Evolutionary conservation across 2,329 filamentous ascomycete species (phyloP), one percentile per base, ranked within the genome.

Genomic region (Venturia carpophila): DNA sequence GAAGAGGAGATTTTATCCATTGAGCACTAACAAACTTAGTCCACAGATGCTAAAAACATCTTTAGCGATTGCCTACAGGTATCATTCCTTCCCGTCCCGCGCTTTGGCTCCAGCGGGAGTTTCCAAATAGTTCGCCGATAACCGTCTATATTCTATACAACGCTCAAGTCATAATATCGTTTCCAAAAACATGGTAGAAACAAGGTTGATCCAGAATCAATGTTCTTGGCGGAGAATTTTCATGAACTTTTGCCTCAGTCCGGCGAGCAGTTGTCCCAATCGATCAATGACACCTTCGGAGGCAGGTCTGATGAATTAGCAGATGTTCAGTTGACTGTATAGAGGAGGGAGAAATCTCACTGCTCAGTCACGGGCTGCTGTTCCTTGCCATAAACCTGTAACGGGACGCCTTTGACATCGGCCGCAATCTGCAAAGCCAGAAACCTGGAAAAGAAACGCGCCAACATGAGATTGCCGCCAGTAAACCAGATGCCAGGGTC

Each of bases 391-490:
- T 67, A 68, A 13, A 67, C 55, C 7, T 63, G 62, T n/a, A 68
- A 30, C 42, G 62, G 62, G 10, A 55, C 52, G 19, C 74, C 73
- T 63, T 74, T 72, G 64, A 73, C 74, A 68, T 76, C 64, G 17
- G 73, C 77, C 69, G 78, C 77, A 49, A 82, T 77, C 69, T 80
- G 78, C 71, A 82, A 65, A 9, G 79, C 79, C 45, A 82, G 60
- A 41, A 79, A 75, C 37, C 77, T 72, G 15, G 78, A 78, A 66
- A 74, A 78, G 66, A 76, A 94, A 55, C 80, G 72, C 4, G 73
- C 72, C 56, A 77, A 71, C 1, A 74, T 73, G 11, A 77, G 70
- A 63, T 78, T 77, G 0, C 79, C 79, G 5, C 79, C 79, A 65
- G 75, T 74, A 66, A 78, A 80, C 74, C 76, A 81, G 7, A 82